Base-by-base conservation (phyloP, 2,329 filamentous ascomycete species). In the Penicillium hesseltinei region DNA sequence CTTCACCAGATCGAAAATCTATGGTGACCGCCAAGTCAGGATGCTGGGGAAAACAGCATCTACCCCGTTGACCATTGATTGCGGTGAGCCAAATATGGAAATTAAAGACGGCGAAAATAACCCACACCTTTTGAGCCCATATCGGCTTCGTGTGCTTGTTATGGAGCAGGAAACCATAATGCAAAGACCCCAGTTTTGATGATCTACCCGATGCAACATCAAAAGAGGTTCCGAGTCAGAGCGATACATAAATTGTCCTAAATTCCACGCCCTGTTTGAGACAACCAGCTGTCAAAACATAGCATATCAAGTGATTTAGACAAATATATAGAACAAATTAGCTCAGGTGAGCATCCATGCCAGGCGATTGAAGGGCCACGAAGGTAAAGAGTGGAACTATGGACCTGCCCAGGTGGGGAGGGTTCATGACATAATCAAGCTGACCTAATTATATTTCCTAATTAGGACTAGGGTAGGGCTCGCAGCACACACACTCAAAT, bases 401-500 rank as follows among this genome's bases (percentile, higher is more conserved):
- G 45, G 45, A 17, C n/a, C 11, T 17, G 40, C 21, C 40, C 15
- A 25, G 21, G 40, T 23, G 29, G 5, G 36, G 10, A 23, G 7
- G 15, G 17, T 25, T 5, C 1, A 36, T 36, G 15, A 51, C 29
- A 45, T 31, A 51, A 51, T 11, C 27, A 25, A 9, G 27, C 9
- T 51, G 25, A 51, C 25, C n/a, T 42, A 42, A 51, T 17, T 1
- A 1, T 1, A 8, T 2, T 45, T 29, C 50, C 29, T 10, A 36
- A 45, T 45, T 45, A 7, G 40, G 50, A 51, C 50, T 52, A 52
- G 50, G 15, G 33, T 52, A 52, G 50, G 50, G 50, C 39, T 52
- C 39, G 39, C 50, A 35, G 27, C 40, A 33, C 50, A 33, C 50
- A 52, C 50, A 52, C 29, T 45, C 50, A 52, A 52, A 52, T 45